Percentiles rank a stretch among this genome's conserved stretches.
Evolutionary conservation across 306 rosid species (phyloP).

Genomic region (Ceratonia siliqua): DNA sequence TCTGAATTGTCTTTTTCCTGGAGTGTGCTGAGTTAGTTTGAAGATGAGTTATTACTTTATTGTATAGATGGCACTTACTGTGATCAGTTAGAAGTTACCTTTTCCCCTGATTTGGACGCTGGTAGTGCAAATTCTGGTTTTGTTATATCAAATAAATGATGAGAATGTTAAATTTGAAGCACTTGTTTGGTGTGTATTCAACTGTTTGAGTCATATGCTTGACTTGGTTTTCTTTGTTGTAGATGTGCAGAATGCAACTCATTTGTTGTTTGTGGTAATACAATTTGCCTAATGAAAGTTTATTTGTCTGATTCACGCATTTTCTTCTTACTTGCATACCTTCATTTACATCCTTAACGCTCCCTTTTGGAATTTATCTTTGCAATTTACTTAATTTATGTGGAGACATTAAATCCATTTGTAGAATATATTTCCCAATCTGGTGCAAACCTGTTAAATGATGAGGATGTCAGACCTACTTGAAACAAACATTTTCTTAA

Average conservation of each 20-base stretch:
- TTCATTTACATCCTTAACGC: too few species aligned
- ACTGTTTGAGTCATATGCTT: neutral
- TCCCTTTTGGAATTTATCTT: neutral
- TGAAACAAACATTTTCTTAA: too few species aligned
- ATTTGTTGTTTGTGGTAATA: neutral
- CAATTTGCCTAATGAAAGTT: neutral
- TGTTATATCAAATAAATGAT: neutral
- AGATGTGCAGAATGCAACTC: too few species aligned
- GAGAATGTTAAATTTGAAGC: neutral
- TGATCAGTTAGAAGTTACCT: neutral
- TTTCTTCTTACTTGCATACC: neutral
- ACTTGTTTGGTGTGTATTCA: neutral
- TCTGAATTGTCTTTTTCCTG: slow-evolving; percentile 5
- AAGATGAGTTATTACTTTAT: slow-evolving; percentile 21
- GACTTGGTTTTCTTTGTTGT: too few species aligned
- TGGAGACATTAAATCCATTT: neutral
- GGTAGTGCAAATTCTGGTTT: neutral
- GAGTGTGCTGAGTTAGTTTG: neutral
- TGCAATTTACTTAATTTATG: neutral
- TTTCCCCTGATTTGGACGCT: neutral
- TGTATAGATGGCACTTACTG: slow-evolving; percentile 13
- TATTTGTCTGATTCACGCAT: neutral
- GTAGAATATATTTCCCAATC: neutral
- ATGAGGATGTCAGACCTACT: too few species aligned
- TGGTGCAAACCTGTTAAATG: neutral